Conservation (phyloP, 1,284 basidiomycete genomes). For the Meripilus lineatus region DNA sequence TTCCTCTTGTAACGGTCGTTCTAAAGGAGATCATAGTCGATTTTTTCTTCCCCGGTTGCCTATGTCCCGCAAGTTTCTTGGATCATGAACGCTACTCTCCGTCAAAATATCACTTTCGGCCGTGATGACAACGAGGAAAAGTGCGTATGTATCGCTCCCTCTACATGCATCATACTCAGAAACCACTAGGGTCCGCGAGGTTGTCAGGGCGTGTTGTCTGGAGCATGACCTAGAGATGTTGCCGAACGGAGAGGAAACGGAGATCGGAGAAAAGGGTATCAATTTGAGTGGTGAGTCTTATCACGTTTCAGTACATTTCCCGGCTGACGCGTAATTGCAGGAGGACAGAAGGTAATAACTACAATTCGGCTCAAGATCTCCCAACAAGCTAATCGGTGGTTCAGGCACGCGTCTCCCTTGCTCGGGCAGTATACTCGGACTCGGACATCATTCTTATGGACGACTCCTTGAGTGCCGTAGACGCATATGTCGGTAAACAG, state of each 20-base stretch:
- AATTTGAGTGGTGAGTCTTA: slow-evolving; percentile 48
- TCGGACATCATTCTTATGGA: slow-evolving; percentile 70
- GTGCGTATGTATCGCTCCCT: slow-evolving; percentile 29
- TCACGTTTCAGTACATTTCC: slow-evolving; percentile 1
- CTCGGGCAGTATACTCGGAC: slow-evolving; percentile 73
- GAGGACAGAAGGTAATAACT: slow-evolving; percentile 52
- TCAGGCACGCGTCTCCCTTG: slow-evolving; percentile 76
- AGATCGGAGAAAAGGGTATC: slow-evolving; percentile 83
- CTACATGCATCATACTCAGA: no score
- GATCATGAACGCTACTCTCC: slow-evolving; percentile 72
- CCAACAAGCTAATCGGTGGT: no score
- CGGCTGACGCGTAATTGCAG: slow-evolving; percentile 21
- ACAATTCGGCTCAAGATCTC: no score
- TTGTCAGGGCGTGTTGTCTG: slow-evolving; percentile 57
- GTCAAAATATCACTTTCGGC: slow-evolving; percentile 66
- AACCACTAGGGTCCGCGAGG: slow-evolving; percentile 41
- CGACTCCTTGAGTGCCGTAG: slow-evolving; percentile 69
- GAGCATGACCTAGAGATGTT: slow-evolving; percentile 64
- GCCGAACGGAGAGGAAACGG: slow-evolving; percentile 65
- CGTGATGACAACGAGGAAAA: slow-evolving; percentile 48
- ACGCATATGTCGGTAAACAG: slow-evolving; percentile 60
- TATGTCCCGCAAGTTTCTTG: slow-evolving; percentile 78
- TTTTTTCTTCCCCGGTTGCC: slow-evolving; percentile 62
- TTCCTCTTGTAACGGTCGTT: neutral
- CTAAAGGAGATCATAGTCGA: slow-evolving; percentile 34